Base-by-base conservation (phyloP, 352 stramenopile genomes). In the Aphanomyces invadans region DNA sequence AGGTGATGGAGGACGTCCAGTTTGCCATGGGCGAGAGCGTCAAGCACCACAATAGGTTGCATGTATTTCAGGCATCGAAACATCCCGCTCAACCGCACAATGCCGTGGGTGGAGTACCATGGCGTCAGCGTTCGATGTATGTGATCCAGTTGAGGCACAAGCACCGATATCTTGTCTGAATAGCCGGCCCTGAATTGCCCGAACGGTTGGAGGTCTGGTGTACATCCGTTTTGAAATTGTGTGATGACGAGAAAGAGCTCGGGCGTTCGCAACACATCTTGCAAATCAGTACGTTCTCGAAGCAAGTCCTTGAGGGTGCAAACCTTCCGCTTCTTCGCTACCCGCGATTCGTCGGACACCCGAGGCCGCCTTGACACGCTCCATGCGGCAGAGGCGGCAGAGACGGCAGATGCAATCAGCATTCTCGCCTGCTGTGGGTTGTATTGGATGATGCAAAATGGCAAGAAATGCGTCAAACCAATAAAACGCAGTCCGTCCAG, bases 221-320 rank as follows among this genome's bases (percentile, higher is more conserved):
- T 57, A 4, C 25, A n/a, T 29, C 49, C 49, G 29, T 11, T n/a
- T 38, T 57, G 49, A 28, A 57, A 57, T n/a, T 57, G 49, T n/a
- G 49, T 57, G 25, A 57, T 57, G 49, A 57, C 5, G 49, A 57
- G 49, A n/a, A 57, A 57, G 11, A 57, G 49, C 2, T 57, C 49
- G 1, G 25, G 49, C 19, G 49, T 33, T 11, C 49, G 49, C 11
- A 57, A 32, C 25, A 57, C 49, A 38, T 57, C 49, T 26, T 57
- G 49, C 49, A 57, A 2, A 57, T 57, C 49, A 7, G 36, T 26
- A 7, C 49, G 49, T 1, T 57, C 49, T n/a, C 49, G 19, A 4
- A 57, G 29, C 11, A 57, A 28, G 29, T 57, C 49, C 29, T 57
- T 57, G 21, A 57, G 25, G n/a, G n/a, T n/a, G 36, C 36, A 42